Evolutionary conservation across 768 basidiomycete genomes (phyloP), one percentile per base, ranked within the genome.

Genomic region (Phanerodontia chrysosporium): DNA sequence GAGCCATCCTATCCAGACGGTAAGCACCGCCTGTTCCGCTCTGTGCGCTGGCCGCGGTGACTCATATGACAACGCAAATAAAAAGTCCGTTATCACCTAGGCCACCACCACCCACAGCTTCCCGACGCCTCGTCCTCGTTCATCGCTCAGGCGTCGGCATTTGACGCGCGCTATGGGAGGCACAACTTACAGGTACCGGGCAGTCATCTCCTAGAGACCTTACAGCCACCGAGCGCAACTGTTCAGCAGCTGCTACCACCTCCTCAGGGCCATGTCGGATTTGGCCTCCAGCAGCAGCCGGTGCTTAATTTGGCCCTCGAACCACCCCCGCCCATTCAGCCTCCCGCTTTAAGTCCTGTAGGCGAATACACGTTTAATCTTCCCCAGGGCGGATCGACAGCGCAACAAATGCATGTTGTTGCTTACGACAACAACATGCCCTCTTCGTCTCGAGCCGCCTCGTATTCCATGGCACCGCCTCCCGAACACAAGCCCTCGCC

Each of bases 41-140:
- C 73, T 69, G 49, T 45, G 39, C 28, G 32, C 54, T 52, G 27
- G 22, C 35, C 28, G 48, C 35, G 49, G 53, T 57, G 56, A 58
- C 58, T 67, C 56, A 60, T 59, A 62, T 66, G 62, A 64, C 69
- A 68, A 69, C 66, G 71, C 69, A 68, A 71, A 74, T 80, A 85
- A 77, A 82, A 87, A 89, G 88, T 83, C 84, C 88, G 86, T 76
- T 88, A 80, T 77, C 79, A 79, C 60, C 66, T 69, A 60, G 66
- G 62, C 49, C 66, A 64, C 63, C 63, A 58, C 55, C 59, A 64
- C 46, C 39, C 39, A 42, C 39, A 42, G 10, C 58, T 54, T 46
- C 49, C 57, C 67, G 62, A 62, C 45, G 62, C 63, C 45, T 30
- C 65, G 35, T 51, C 54, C 51, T 58, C 64, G 21, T 58, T 64